Base-by-base conservation (phyloP, 1,139 yeast species). In the Blastobotrys aristatus region DNA sequence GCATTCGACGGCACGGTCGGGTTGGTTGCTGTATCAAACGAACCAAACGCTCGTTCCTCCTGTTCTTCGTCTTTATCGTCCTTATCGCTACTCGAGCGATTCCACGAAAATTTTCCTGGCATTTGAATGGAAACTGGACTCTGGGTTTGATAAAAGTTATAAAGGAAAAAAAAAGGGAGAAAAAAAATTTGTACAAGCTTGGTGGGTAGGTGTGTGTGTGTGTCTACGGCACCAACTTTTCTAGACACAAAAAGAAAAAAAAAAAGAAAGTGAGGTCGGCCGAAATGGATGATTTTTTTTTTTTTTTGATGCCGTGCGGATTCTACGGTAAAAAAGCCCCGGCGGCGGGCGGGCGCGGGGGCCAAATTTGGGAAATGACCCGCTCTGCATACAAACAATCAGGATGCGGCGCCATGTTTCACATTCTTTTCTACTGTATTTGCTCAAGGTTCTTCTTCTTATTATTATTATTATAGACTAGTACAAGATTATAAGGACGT, bases 21-120 rank as follows among this genome's bases (percentile, higher is more conserved):
- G 16, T 29, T 11, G 8, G 21, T 2, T 11, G 14, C 18, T 22
- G 18, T 8, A 13, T 42, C 34, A 21, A 36, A 37, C 32, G 22
- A 43, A n/a, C 48, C 48, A 42, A 44, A 44, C 24, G 38, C 40
- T 20, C 38, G 32, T 27, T 47, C 50, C 20, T 46, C 38, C 34
- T 40, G 42, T 33, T 46, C 48, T 26, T 43, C 43, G n/a, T 40
- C 46, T 20, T 39, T 36, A 18, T 38, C 35, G 14, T 22, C 31
- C 2, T 35, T 38, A 24, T 37, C 42, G 8, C 29, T 13, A 30
- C 33, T 11, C 20, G 35, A 27, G 29, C 37, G 17, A 14, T 42
- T 42, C 46, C 46, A 42, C 33, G 40, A 21, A 14, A 34, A 42
- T 17, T 42, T 42, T 10, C 33, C 32, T n/a, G 46, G 46, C 46